Percentiles rank a stretch among this genome's conserved stretches.
Evolutionary conservation across 768 basidiomycete species (phyloP).

Genomic region (Cubamyces sp.): DNA sequence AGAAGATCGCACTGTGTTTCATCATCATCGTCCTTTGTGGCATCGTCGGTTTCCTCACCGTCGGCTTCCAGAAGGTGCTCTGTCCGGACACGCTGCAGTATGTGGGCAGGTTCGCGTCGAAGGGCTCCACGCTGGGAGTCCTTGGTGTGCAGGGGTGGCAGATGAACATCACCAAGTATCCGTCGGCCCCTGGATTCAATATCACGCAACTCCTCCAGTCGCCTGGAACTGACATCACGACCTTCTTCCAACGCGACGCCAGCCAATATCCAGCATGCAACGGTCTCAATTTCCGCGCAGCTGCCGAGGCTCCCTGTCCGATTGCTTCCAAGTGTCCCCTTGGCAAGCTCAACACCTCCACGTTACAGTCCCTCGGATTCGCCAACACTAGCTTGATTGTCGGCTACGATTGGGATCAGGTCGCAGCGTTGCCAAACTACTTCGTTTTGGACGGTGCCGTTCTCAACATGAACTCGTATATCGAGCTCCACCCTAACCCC

Average conservation of each 20-base stretch:
- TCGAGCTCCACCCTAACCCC: slow-evolving; percentile 67
- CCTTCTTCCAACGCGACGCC: slow-evolving; percentile 73
- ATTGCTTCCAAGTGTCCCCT: slow-evolving; percentile 67
- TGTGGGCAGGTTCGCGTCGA: slow-evolving; percentile 45
- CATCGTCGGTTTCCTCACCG: slow-evolving; percentile 87
- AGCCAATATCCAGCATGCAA: slow-evolving; percentile 68
- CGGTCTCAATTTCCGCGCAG: slow-evolving; percentile 65
- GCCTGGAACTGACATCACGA: slow-evolving; percentile 91
- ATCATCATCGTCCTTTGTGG: slow-evolving; percentile 81
- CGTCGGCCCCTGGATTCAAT: slow-evolving; percentile 52
- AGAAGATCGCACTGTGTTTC: slow-evolving; percentile 93
- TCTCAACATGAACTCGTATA: slow-evolving; percentile 89
- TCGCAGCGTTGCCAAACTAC: slow-evolving; percentile 70
- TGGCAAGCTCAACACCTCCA: slow-evolving; percentile 57
- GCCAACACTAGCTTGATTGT: slow-evolving; percentile 67
- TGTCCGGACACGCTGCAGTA: slow-evolving; percentile 70
- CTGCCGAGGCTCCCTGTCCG: slow-evolving; percentile 74
- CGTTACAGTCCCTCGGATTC: slow-evolving; percentile 64
- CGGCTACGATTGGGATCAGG: slow-evolving; percentile 93
- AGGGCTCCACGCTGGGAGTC: slow-evolving; percentile 62
- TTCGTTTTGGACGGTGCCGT: slow-evolving; percentile 93
- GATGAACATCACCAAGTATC: slow-evolving; percentile 70
- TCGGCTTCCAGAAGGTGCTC: slow-evolving; percentile 90
- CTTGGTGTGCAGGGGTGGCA: slow-evolving; percentile 78
- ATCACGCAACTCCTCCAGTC: slow-evolving; percentile 56